phyloP scores from a whole-genome alignment of 176 grass and related monocot species.

The Oryza rufipogon region DNA sequence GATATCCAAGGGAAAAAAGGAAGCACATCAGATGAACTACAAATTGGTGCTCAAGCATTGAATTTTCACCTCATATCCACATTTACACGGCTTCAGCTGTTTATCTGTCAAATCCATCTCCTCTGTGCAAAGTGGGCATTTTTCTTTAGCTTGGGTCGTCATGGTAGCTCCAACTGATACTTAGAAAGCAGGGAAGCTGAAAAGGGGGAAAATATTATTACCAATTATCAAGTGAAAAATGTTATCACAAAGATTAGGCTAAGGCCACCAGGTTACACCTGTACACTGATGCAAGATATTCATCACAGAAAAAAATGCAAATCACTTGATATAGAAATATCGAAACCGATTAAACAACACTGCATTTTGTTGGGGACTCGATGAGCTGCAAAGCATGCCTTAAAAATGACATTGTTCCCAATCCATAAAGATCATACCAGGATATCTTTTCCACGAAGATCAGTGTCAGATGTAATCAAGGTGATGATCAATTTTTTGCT shows the following conservation, averaged over 20 bases:
- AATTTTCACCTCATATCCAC: conserved; percentile 67
- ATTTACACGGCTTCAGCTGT: conserved; percentile 73
- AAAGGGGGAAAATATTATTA: conserved; percentile 20
- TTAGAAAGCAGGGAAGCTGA: conserved; percentile 18
- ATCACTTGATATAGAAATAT: not conserved
- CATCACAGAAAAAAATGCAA: not conserved
- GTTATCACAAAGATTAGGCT: not conserved
- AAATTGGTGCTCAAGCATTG: conserved; percentile 16
- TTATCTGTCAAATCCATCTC: conserved; percentile 70
- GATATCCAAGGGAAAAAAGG: not conserved
- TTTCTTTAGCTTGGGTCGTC: conserved; percentile 51
- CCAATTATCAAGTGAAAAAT: not conserved
- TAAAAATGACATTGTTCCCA: not conserved
- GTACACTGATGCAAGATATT: not conserved
- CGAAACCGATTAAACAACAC: not conserved
- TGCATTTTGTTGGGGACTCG: conserved; percentile 5
- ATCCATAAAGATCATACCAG: conserved; percentile 2
- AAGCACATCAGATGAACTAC: not conserved
- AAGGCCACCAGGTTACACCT: not conserved
- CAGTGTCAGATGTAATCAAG: not conserved
- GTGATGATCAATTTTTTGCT: not conserved
- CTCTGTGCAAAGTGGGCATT: conserved; percentile 61
- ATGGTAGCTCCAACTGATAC: conserved; percentile 40
- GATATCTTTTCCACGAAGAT: conserved; percentile 5
- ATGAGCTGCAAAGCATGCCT: not conserved